These are phyloP conservation scores for Boletus tomentosulus DNA, from an alignment of 768 basidiomycete genomes.

Conservation along the genomic window DNA sequence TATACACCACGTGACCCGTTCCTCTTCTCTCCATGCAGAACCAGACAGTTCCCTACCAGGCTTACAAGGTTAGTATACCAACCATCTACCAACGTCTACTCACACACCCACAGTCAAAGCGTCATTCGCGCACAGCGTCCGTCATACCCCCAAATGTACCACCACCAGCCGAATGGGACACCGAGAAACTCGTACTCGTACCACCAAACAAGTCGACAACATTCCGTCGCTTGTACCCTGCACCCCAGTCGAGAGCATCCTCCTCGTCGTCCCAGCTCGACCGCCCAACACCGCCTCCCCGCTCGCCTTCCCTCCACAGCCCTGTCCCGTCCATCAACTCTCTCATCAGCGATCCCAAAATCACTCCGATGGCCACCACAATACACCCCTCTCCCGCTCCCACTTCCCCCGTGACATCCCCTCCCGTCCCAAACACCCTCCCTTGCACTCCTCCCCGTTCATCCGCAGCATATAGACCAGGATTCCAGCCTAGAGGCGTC, in stretches of 20 bases:
- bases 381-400: not conserved
- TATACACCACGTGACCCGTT: slow-evolving; percentile 15
- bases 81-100: not conserved
- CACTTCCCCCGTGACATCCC: slow-evolving; percentile 23
- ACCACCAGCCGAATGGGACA: slow-evolving; percentile 19
- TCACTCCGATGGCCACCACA: not conserved
- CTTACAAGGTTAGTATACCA: slow-evolving; percentile 37
- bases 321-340: slow-evolving; percentile 32
- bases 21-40: slow-evolving; percentile 8
- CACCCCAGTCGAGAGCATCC: slow-evolving; percentile 14
- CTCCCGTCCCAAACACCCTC: slow-evolving; percentile 20
- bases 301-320: slow-evolving; percentile 26
- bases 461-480: slow-evolving; percentile 74
- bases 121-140: slow-evolving; percentile 42
- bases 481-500: slow-evolving; percentile 91
- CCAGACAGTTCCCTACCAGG: slow-evolving; percentile 44
- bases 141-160: slow-evolving; percentile 23
- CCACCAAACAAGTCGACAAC: slow-evolving; percentile 39
- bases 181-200: slow-evolving; percentile 15
- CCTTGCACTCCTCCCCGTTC: slow-evolving; percentile 20
- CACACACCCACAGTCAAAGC: slow-evolving; percentile 36
- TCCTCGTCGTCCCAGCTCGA: slow-evolving; percentile 25
- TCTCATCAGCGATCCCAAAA: slow-evolving; percentile 9
- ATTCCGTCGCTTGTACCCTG: slow-evolving; percentile 48
- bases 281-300: slow-evolving; percentile 18